A percentile compares a stretch with the other conserved stretches of the same genome.
phyloP scores from a whole-genome alignment of 2,329 filamentous ascomycete genomes.

The Paecilomyces formosus region DNA sequence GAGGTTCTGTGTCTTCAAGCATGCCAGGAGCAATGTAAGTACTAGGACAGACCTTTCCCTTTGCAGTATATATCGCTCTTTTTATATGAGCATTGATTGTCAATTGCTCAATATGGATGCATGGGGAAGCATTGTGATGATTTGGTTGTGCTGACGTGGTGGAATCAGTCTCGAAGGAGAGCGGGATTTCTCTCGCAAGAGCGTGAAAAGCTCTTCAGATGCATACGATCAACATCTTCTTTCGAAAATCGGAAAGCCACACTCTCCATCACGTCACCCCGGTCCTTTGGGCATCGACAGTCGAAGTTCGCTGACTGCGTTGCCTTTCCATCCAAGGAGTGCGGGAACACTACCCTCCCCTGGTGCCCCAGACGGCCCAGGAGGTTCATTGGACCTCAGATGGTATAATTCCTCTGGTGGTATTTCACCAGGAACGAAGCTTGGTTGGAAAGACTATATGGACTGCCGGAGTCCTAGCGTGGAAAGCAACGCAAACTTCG shows the following conservation, averaged over 20 bases:
- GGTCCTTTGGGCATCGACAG: slow-evolving; percentile 24
- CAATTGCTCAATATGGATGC: neutral
- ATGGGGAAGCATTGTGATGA: neutral
- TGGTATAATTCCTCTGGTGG: slow-evolving; percentile 27
- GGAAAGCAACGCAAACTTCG: slow-evolving; percentile 32
- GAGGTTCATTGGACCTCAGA: slow-evolving; percentile 24
- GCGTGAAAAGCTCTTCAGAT: slow-evolving; percentile 52
- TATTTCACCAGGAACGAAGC: slow-evolving; percentile 33
- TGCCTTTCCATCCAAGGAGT: slow-evolving; percentile 26
- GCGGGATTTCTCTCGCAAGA: slow-evolving; percentile 50
- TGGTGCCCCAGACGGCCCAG: slow-evolving; percentile 17
- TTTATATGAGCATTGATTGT: neutral
- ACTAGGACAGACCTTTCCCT: neutral
- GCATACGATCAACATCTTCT: slow-evolving; percentile 57
- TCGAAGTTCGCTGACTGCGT: slow-evolving; percentile 20
- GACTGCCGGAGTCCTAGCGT: slow-evolving; percentile 37
- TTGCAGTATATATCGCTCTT: neutral
- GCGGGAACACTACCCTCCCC: slow-evolving; percentile 25
- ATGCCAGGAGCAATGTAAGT: slow-evolving; percentile 26
- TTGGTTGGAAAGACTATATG: slow-evolving; percentile 34
- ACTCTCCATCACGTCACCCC: slow-evolving; percentile 44
- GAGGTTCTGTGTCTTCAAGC: slow-evolving; percentile 22
- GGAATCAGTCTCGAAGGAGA: slow-evolving; percentile 50
- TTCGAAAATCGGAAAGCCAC: slow-evolving; percentile 55
- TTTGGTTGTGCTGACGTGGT: slow-evolving; percentile 6